Percentiles rank a stretch among this genome's conserved stretches.
Conservation (phyloP, 306 rosid species). For the Pterocarpus macrocarpus region DNA sequence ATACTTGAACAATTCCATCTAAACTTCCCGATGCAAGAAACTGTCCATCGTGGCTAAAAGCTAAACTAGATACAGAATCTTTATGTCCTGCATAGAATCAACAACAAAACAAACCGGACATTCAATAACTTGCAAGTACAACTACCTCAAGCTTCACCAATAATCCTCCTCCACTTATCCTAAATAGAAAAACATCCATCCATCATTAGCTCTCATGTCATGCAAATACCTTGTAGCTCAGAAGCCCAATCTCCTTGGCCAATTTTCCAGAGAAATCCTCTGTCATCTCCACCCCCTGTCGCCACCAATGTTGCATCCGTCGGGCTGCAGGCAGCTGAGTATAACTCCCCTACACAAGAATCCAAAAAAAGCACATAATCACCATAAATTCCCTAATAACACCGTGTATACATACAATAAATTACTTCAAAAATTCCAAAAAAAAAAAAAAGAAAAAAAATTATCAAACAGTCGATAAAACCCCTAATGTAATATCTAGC, state of each 20-base stretch:
- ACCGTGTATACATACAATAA: neutral
- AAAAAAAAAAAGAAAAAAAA: neutral
- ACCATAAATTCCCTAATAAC: constrained; percentile 19
- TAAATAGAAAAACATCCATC: constrained; percentile 8
- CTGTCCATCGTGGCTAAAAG: constrained; percentile 83
- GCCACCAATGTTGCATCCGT: constrained; percentile 75
- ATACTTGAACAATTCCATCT: constrained; percentile 75
- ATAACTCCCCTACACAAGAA: constrained; percentile 72
- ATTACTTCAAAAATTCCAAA: constrained; percentile 12
- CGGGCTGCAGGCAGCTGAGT: constrained; percentile 86
- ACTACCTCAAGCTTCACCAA: constrained; percentile 19
- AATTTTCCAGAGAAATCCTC: constrained; percentile 90
- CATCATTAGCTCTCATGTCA: constrained; percentile 5
- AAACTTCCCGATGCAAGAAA: constrained; percentile 85
- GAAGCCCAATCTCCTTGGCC: constrained; percentile 84
- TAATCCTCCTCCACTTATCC: constrained; percentile 2
- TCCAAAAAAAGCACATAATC: constrained; percentile 23
- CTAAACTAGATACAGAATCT: constrained; percentile 79
- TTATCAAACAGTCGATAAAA: constrained; percentile 4
- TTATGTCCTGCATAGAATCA: constrained; percentile 69
- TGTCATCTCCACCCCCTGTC: constrained; percentile 91
- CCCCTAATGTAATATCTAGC: neutral
- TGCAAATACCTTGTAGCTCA: constrained; percentile 74
- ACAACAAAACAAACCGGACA: neutral
- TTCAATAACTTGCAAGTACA: constrained; percentile 22